A percentile compares a stretch with the other conserved stretches of the same genome.
phyloP scores from a whole-genome alignment of 306 rosid genomes.

The Begonia loranthoides region DNA sequence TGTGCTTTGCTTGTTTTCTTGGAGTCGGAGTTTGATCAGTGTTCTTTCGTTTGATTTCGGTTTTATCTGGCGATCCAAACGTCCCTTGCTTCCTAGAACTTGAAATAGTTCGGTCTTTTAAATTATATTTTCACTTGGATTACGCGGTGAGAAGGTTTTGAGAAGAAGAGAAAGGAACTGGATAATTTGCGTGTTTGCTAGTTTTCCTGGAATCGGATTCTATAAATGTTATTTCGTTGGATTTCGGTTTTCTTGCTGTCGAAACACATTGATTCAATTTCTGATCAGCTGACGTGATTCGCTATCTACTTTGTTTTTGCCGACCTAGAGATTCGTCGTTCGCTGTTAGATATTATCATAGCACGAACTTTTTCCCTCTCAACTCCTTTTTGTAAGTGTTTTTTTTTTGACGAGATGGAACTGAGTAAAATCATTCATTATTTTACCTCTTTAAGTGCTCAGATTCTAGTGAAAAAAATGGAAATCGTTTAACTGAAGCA shows the following conservation, averaged over 20 bases:
- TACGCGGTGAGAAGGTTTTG: not conserved
- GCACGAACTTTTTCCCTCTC: conserved; percentile 2
- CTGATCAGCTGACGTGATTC: not conserved
- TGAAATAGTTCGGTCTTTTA: too few species aligned
- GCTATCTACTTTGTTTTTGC: conserved; percentile 1
- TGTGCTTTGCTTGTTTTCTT: too few species aligned
- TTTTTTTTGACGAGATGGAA: not conserved
- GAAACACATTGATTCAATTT: conserved; percentile 6
- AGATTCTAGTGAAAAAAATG: not conserved
- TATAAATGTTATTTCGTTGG: conserved; percentile 3
- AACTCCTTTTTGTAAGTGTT: not conserved
- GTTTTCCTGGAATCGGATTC: conserved; percentile 4
- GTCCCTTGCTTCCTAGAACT: too few species aligned
- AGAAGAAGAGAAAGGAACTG: conserved; percentile 1
- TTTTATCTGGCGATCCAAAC: too few species aligned
- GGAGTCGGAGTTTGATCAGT: too few species aligned
- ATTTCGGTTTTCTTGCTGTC: conserved; percentile 10
- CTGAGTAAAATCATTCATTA: not conserved
- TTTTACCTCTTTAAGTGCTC: not conserved
- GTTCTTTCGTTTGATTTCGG: too few species aligned
- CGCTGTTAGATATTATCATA: not conserved
- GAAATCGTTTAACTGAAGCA: not conserved
- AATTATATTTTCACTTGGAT: not conserved
- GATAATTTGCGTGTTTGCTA: conserved; percentile 12
- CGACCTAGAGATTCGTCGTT: not conserved